These are phyloP conservation scores for Aspergillus latus DNA, from an alignment of 2,329 filamentous ascomycete genomes.

Conservation along the genomic window DNA sequence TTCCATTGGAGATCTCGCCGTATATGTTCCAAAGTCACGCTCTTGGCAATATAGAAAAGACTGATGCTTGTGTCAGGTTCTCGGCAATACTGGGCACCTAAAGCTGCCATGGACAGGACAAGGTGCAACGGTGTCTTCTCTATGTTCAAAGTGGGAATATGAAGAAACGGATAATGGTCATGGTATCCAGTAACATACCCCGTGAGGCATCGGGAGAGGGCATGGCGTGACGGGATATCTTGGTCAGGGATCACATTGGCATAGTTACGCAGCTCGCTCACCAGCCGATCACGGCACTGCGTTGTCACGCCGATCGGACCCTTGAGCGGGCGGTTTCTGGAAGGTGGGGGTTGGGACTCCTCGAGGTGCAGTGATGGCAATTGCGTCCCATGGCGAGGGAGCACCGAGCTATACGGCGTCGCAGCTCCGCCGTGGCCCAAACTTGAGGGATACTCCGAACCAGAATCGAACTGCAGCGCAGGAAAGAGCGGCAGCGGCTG, in stretches of 20 bases:
- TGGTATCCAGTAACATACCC: conserved; percentile 36
- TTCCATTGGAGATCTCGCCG: conserved; percentile 30
- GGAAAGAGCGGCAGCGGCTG: conserved; percentile 36
- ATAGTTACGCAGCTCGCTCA: conserved; percentile 25
- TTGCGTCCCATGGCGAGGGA: conserved; percentile 36
- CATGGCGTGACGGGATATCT: conserved; percentile 33
- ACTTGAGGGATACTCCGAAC: conserved; percentile 28
- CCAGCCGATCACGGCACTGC: conserved; percentile 32
- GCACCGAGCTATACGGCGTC: conserved; percentile 31
- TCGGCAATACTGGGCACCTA: conserved; percentile 35
- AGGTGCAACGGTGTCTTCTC: conserved; percentile 27
- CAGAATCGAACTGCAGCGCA: conserved; percentile 24
- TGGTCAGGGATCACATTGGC: conserved; percentile 29
- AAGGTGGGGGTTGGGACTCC: conserved; percentile 24
- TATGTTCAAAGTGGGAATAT: conserved; percentile 33
- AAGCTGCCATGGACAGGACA: conserved; percentile 33
- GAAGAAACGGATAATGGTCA: conserved; percentile 35
- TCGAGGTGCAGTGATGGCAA: conserved; percentile 36
- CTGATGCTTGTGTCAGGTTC: conserved; percentile 35
- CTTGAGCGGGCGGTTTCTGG: conserved; percentile 28
- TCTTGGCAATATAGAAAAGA: conserved; percentile 34
- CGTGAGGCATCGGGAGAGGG: conserved; percentile 34
- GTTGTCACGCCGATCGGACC: conserved; percentile 32
- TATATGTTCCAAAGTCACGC: conserved; percentile 33
- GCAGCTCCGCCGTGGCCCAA: conserved; percentile 18